Conservation (phyloP, 805 yeast genomes). For the Zygosaccharomyces pseudorouxii region DNA sequence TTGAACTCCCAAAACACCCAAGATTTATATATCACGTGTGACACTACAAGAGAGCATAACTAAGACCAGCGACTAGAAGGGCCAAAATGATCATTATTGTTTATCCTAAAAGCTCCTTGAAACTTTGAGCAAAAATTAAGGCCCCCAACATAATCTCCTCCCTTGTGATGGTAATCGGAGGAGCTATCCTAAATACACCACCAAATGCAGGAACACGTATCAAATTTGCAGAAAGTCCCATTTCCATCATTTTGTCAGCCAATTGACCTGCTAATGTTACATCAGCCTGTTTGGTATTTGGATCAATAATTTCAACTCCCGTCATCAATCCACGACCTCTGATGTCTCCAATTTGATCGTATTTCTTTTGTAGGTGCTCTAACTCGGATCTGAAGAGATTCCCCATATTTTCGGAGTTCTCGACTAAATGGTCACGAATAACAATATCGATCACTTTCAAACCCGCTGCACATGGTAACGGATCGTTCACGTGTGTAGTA, state of each 20-base stretch:
- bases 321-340: constrained; percentile 25
- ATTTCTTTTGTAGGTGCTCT: constrained; percentile 8
- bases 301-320: constrained; percentile 21
- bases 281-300: constrained; percentile 18
- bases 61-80: no score
- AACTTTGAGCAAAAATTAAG: constrained; percentile 7
- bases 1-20: not conserved
- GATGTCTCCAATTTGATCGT: constrained; percentile 20
- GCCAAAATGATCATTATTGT: not conserved
- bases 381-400: constrained; percentile 25
- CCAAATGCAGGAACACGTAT: constrained; percentile 26
- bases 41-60: not conserved
- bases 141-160: constrained; percentile 22
- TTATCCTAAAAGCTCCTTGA: not conserved
- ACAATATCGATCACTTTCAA: constrained; percentile 32
- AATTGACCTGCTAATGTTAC: constrained; percentile 10
- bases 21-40: not conserved
- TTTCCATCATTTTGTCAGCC: constrained; percentile 17
- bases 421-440: constrained; percentile 24
- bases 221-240: constrained; percentile 29
- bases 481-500: constrained; percentile 33
- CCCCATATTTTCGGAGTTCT: constrained; percentile 29
- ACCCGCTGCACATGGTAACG: constrained; percentile 33
- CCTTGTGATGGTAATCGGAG: constrained; percentile 27
- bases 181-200: constrained; percentile 27